Percentiles rank a stretch among this genome's conserved stretches.
phyloP scores from a whole-genome alignment of 73 alveolate genomes.

The Stentor roeselii region DNA sequence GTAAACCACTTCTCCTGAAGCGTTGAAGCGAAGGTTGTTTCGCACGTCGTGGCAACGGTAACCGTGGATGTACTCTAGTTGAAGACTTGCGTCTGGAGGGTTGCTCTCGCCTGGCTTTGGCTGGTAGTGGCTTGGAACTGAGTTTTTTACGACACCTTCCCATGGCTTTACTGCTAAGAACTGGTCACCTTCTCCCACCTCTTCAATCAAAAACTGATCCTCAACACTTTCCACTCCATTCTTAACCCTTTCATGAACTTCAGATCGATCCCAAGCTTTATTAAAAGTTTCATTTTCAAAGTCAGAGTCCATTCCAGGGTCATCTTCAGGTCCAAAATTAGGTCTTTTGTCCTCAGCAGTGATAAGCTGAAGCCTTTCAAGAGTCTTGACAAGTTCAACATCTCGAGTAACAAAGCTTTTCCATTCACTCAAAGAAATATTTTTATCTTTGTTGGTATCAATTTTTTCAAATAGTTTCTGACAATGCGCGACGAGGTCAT shows the following conservation, averaged over 20 bases:
- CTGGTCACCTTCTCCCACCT: conserved; percentile 49
- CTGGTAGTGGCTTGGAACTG: conserved; percentile 73
- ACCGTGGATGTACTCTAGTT: conserved; percentile 93
- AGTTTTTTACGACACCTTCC: conserved; percentile 37
- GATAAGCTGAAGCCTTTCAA: conserved; percentile 56
- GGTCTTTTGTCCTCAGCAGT: conserved; percentile 68
- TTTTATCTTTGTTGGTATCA: conserved; percentile 90
- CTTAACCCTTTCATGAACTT: conserved; percentile 39
- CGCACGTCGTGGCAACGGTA: conserved; percentile 97
- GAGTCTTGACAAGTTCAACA: conserved; percentile 73
- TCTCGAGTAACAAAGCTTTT: conserved; percentile 79
- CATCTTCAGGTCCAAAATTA: conserved; percentile 66
- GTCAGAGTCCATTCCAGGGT: conserved; percentile 72
- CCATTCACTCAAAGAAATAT: conserved; percentile 85
- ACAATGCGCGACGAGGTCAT: conserved; percentile 81
- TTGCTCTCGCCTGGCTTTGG: conserved; percentile 80
- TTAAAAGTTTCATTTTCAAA: conserved; percentile 62
- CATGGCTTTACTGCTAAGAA: conserved; percentile 28
- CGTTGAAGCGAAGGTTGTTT: conserved; percentile 82
- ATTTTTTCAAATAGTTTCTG: conserved; percentile 84
- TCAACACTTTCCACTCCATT: conserved; percentile 53
- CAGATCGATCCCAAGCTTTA: conserved; percentile 33
- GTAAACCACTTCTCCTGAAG: conserved; percentile 72
- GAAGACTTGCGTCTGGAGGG: conserved; percentile 93
- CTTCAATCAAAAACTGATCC: conserved; percentile 48